Conservation (phyloP, 306 rosid species). For the Trichosanthes truncata region DNA sequence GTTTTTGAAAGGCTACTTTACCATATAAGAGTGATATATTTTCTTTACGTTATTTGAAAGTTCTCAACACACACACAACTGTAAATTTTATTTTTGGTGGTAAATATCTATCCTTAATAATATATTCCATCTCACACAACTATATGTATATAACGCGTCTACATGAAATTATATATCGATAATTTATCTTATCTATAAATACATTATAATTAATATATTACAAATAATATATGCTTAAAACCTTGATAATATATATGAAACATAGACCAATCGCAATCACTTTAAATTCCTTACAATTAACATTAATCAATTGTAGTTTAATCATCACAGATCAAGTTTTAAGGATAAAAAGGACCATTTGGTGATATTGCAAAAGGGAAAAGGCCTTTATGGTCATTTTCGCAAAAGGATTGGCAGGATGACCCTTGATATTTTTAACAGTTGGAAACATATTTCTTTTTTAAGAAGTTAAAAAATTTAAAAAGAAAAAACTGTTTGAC, state of each 20-base stretch:
- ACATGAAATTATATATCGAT: too few relatives aligned
- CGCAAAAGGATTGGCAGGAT: conserved; percentile 34
- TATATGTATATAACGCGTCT: too few relatives aligned
- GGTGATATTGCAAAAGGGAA: conserved; percentile 30
- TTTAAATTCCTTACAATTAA: not conserved
- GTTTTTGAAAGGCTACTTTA: too few relatives aligned
- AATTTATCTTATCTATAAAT: too few relatives aligned
- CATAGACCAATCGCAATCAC: not conserved
- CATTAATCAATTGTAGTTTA: not conserved
- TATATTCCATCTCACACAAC: too few relatives aligned
- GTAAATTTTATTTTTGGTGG: too few relatives aligned
- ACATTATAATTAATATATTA: too few relatives aligned
- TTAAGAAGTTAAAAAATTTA: conserved; percentile 15
- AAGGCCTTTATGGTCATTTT: conserved; percentile 39
- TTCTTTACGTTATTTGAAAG: too few relatives aligned
- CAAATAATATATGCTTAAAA: not conserved
- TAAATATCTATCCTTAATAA: too few relatives aligned
- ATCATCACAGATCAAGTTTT: not conserved
- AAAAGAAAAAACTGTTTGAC: conserved; percentile 12
- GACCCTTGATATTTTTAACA: conserved; percentile 15
- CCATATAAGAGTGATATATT: too few relatives aligned
- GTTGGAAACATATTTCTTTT: conserved; percentile 23
- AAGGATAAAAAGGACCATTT: conserved; percentile 17
- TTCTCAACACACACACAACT: too few relatives aligned
- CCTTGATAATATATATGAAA: not conserved